Conservation (phyloP, 73 alveolate species). For the Tetrahymena borealis region DNA sequence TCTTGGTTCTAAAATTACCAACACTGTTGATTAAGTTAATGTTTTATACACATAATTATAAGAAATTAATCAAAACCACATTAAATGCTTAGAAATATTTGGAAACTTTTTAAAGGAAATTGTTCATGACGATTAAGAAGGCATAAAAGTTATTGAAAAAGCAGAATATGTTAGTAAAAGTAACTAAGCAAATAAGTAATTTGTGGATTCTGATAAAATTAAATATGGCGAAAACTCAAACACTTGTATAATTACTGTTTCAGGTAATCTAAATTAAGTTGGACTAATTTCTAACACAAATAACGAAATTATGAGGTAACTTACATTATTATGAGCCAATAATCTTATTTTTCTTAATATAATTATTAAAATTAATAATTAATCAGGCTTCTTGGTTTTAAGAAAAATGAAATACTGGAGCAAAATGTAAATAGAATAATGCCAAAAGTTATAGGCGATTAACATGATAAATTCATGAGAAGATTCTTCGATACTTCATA, state of each 20-base stretch:
- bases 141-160: slow-evolving; percentile 27
- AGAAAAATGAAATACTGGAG: slow-evolving; percentile 25
- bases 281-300: slow-evolving; percentile 9
- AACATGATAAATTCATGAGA: slow-evolving; percentile 24
- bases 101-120: slow-evolving; percentile 32
- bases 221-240: slow-evolving; percentile 33
- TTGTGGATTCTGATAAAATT: neutral
- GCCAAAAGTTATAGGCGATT: slow-evolving; percentile 27
- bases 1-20: slow-evolving; percentile 30
- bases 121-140: slow-evolving; percentile 31
- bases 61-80: slow-evolving; percentile 23
- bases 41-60: slow-evolving; percentile 2
- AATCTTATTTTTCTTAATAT: no score
- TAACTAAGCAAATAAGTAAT: neutral
- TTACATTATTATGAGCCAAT: neutral
- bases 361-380: neutral
- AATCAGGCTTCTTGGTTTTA: slow-evolving; percentile 4
- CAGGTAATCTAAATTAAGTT: slow-evolving; percentile 12
- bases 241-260: slow-evolving; percentile 32
- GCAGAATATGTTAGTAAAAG: slow-evolving; percentile 8
- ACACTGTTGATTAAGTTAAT: slow-evolving; percentile 5
- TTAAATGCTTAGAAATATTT: slow-evolving; percentile 11
- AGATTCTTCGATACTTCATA: slow-evolving; percentile 7
- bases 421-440: slow-evolving; percentile 10
- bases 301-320: neutral